Base-by-base conservation (phyloP, 306 rosid species). In the Fagus crenata region DNA sequence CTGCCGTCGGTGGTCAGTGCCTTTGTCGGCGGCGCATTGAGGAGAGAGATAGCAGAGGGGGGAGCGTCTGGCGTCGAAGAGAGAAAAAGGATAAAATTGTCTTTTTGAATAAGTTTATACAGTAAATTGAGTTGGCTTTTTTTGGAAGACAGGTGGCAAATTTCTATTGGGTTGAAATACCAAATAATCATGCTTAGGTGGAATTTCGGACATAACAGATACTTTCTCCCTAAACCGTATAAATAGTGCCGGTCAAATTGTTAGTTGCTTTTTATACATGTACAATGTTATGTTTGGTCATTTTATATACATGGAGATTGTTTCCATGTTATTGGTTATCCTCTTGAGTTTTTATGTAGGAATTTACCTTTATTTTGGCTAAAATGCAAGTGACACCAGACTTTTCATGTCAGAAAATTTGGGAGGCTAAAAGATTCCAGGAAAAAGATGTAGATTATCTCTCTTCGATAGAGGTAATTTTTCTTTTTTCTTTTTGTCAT, bases 381-480 rank as follows among this genome's bases (percentile, higher is more conserved):
- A 5, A 77, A 72, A 40, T 79, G 77, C 73, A 42, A 79, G 73
- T 83, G 76, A 41, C 63, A 51, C 18, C 36, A 53, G 4, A 58
- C 60, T 84, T 78, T 85, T 75, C 41, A 70, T 67, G 31, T 83
- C 85, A 95, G 98, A 95, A 95, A 95, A 88, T 92, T 55, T 94
- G 86, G 9, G 93, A 88, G 85, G 85, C 87, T 42, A 82, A 77
- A 78, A 74, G 31, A 63, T 85, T 85, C 67, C 90, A 90, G 90
- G 96, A 88, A 83, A 95, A 95, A 79, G 96, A 95, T 67, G 89
- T 92, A 35, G 97, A 95, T 82, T 95, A 88, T 90, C 90, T 95
- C 84, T 92, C 98, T 13, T 95, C 98, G 43, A 89, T 95, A 73
- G 98, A 95, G 95, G 98, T 92, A 84, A 84, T 4, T 36, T 78